Conservation (phyloP, 1,139 yeast species). For the Diutina sp. region DNA sequence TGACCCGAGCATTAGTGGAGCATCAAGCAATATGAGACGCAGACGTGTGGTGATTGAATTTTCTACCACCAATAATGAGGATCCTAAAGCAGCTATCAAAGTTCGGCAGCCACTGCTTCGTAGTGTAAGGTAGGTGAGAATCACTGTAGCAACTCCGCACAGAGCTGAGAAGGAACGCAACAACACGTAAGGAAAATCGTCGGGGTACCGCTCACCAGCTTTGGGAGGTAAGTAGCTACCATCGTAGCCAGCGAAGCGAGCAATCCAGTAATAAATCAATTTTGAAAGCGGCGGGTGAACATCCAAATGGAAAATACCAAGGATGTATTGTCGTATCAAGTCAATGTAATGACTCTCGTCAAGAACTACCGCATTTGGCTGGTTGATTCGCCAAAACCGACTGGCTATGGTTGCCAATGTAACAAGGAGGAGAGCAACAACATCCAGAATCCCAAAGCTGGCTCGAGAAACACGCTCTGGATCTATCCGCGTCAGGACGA, state of each 20-base stretch:
- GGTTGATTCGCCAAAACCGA: conserved; percentile 14
- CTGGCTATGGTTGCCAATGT: background rate
- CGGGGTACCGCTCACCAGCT: conserved; percentile 22
- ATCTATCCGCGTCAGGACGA: background rate
- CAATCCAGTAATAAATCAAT: conserved; percentile 32
- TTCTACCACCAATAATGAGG: conserved; percentile 36
- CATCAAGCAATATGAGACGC: conserved; percentile 36
- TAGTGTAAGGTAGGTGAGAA: conserved; percentile 34
- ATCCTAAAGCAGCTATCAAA: conserved; percentile 28
- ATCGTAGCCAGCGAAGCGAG: conserved; percentile 27
- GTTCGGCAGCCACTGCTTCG: conserved; percentile 33
- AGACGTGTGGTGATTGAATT: conserved; percentile 40
- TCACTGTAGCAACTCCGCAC: conserved; percentile 32
- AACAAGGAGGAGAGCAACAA: background rate
- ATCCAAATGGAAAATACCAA: conserved; percentile 50
- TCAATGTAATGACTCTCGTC: conserved; percentile 28
- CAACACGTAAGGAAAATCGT: conserved; percentile 19
- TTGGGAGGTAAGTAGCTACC: conserved; percentile 23
- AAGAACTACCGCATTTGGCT: conserved; percentile 23
- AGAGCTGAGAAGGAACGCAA: conserved; percentile 21
- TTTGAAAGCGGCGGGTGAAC: conserved; percentile 52
- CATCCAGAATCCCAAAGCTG: background rate
- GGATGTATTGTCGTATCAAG: conserved; percentile 32
- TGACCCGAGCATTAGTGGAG: conserved; percentile 35
- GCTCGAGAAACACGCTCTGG: background rate